These are phyloP conservation scores for Apiotrichum sp. DNA, from an alignment of 1,284 basidiomycete species.

Conservation along the genomic window DNA sequence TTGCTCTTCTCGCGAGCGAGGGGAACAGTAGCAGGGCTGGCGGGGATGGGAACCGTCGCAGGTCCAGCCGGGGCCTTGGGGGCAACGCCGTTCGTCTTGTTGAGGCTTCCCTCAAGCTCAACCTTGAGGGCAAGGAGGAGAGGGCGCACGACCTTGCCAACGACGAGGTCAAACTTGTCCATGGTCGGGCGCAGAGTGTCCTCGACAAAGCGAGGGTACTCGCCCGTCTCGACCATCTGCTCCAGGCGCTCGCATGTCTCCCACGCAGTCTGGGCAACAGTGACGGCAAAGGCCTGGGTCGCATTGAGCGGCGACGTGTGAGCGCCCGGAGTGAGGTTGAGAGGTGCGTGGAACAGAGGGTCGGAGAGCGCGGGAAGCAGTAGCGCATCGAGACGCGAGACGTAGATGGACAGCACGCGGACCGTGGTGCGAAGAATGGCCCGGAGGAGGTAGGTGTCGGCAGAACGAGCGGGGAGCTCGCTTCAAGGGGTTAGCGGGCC, in stretches of 20 bases:
- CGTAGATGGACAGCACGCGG: conserved; percentile 45
- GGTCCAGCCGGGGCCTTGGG: conserved; percentile 36
- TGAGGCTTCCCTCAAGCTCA: conserved; percentile 40
- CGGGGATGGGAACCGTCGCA: conserved; percentile 25
- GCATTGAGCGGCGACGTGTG: conserved; percentile 40
- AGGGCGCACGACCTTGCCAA: conserved; percentile 46
- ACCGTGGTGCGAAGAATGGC: conserved; percentile 44
- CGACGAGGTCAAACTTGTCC: conserved; percentile 51
- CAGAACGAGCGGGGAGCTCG: conserved; percentile 38
- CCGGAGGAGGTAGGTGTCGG: conserved; percentile 46
- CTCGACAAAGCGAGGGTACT: conserved; percentile 48
- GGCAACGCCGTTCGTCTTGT: conserved; percentile 27
- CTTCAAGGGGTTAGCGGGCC: conserved; percentile 18
- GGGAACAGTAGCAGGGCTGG: conserved; percentile 11
- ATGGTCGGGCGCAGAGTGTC: conserved; percentile 58
- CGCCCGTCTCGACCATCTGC: conserved; percentile 41
- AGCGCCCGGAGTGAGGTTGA: conserved; percentile 29
- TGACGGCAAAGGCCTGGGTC: conserved; percentile 42
- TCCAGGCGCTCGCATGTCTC: conserved; percentile 47
- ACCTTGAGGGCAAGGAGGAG: conserved; percentile 40
- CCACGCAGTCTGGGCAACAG: conserved; percentile 47
- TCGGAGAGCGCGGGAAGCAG: conserved; percentile 46
- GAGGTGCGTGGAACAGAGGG: conserved; percentile 32
- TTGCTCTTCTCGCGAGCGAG: conserved; percentile 29
- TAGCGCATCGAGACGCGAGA: conserved; percentile 45